Base-by-base conservation (phyloP, 768 basidiomycete genomes). In the Leccinum fibrillosum region DNA sequence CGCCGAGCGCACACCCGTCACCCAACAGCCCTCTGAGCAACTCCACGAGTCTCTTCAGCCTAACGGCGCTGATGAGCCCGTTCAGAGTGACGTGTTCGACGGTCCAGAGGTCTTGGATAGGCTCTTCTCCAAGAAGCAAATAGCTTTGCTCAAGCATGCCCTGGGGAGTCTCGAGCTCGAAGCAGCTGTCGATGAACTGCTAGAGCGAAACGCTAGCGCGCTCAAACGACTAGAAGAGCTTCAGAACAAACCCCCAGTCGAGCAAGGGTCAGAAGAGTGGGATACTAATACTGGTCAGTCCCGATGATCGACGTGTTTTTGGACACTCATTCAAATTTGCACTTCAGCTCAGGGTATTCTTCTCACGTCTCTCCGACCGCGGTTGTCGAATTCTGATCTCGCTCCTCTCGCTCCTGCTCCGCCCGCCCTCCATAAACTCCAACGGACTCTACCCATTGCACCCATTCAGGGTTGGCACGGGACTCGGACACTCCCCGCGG, bases 181-280 rank as follows among this genome's bases (percentile, higher is more conserved):
- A 72, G 78, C 77, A 42, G 83, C 86, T 0, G 83, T 92, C 0
- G 80, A 86, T 54, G 86, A 86, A 64, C 72, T 94, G 21, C 75
- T 94, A 19, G 80, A 83, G 39, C 75, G 82, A 64, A 92, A 89
- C 64, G 78, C 80, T 26, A 26, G 25, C 25, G 25, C 25, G 3
- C 73, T 94, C 49, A 68, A 75, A 54, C 76, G 85, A 53, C 75
- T 93, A 13, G 85, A 85, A 62, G 23, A 23, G 23, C 23, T 23
- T 23, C 23, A 23, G 23, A 23, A 23, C 23, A 23, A 23, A 23
- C 23, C 69, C 30, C 76, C 76, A 53, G 83, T 84, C 3, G 80
- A 85, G 67, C 81, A 85, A 66, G 87, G 80, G 26, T 88, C 88
- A 11, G 90, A 92, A 70, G 91, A 94, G 70, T 91, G 88, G 26